Conservation (phyloP, 1,139 yeast species). For the Scheffersomyces parashehatae region DNA sequence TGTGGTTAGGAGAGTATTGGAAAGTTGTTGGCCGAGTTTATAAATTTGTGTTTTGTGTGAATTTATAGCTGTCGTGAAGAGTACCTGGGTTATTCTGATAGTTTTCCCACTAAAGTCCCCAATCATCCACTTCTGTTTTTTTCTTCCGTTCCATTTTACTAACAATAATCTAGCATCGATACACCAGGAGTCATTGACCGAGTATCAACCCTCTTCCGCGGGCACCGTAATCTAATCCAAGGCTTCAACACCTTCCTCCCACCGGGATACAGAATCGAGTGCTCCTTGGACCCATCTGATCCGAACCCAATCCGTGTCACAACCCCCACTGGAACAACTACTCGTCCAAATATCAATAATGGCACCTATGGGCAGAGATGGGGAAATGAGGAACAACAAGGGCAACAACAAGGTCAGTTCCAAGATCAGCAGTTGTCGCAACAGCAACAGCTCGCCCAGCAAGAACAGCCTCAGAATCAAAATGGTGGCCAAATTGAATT, state of each 20-base stretch:
- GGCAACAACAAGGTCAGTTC: slow-evolving; percentile 16
- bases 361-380: slow-evolving; percentile 26
- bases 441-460: slow-evolving; percentile 27
- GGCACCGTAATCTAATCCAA: slow-evolving; percentile 90
- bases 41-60: too few relatives aligned
- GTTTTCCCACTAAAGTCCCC: too few relatives aligned
- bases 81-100: too few relatives aligned
- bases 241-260: slow-evolving; percentile 98
- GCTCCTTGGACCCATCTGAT: slow-evolving; percentile 85
- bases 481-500: slow-evolving; percentile 88
- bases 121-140: too few relatives aligned
- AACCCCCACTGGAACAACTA: slow-evolving; percentile 86
- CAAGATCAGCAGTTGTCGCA: slow-evolving; percentile 9
- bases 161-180: slow-evolving; percentile 59
- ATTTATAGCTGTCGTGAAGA: too few relatives aligned
- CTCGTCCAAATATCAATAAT: slow-evolving; percentile 50
- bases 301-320: slow-evolving; percentile 93
- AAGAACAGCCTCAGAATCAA: slow-evolving; percentile 14
- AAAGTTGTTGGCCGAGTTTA: too few relatives aligned
- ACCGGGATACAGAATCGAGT: slow-evolving; percentile 93
- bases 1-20: too few relatives aligned
- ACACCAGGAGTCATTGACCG: slow-evolving; percentile 98
- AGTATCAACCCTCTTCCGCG: slow-evolving; percentile 85
- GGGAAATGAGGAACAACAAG: slow-evolving; percentile 22
- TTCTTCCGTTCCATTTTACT: slow-evolving; percentile 12